Base-by-base conservation (phyloP, 78 protist species). In the Emiliania huxleyi region DNA sequence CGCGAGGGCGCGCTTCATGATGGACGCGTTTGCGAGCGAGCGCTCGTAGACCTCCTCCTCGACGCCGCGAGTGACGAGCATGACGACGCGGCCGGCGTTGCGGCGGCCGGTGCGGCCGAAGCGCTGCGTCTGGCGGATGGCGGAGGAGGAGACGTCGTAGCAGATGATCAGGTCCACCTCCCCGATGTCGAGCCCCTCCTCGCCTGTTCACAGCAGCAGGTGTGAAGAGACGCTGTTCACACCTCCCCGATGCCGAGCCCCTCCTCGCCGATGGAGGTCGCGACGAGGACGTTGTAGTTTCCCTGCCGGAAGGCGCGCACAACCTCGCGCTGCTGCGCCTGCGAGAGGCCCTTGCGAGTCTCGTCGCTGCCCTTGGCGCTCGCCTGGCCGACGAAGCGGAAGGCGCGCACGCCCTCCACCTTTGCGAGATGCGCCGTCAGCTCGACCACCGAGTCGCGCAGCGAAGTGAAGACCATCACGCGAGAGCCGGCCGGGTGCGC, bases 81-180 rank as follows among this genome's bases (percentile, higher is more conserved):
- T 19, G 26, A 92, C 49, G 40, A 45, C 84, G 42, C 56, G 4
- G 43, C 96, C 98, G 43, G 0, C 69, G 19, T 93, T 56, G 38
- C 71, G 55, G 42, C 99, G 90, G 21, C 99, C 99, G 0, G 99
- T 98, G 40, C 99, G 93, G 19, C 99, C 99, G 92, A 95, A 90
- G 19, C 99, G 93, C 95, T 98, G 99, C 19, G 96, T 94, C 26
- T 52, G 45, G n/a, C 99, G 95, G 1, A 91, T 88, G n/a, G 96
- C 49, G 0, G 99, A 96, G 42, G 55, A 44, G 25, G 48, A 87
- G 6, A 91, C 49, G 69, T 98, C 99, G 91, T 87, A 98, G 87
- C 95, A 94, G 18, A 98, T 95, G 12, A 98, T 97, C 23, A 98
- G 93, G 87, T 98, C 99, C 18, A 98, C 99, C 35, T 97, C 97